A percentile compares a stretch with the other conserved stretches of the same genome.
These are phyloP conservation scores for Penicillium paradoxum DNA, from an alignment of 495 filamentous ascomycete genomes.

Conservation along the genomic window DNA sequence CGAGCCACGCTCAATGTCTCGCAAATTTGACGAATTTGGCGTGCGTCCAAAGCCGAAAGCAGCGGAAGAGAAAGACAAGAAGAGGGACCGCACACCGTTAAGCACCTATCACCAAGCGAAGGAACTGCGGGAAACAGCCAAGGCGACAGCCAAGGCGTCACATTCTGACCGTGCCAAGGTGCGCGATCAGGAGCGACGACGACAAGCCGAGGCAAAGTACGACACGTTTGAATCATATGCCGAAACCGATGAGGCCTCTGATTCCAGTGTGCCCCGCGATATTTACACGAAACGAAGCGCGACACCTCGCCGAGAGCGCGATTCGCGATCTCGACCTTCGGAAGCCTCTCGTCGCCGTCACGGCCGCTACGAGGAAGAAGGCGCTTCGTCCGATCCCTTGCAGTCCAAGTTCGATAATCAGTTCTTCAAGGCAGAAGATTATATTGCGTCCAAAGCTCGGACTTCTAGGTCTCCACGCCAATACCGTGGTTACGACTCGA, in stretches of 20 bases:
- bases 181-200: constrained; percentile 49
- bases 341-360: constrained; percentile 17
- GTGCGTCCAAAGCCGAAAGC: constrained; percentile 31
- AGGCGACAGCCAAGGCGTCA: constrained; percentile 26
- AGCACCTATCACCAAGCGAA: constrained; percentile 23
- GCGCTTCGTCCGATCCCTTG: constrained; percentile 24
- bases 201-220: constrained; percentile 44
- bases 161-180: constrained; percentile 38
- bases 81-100: constrained; percentile 29
- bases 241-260: constrained; percentile 32
- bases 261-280: constrained; percentile 16
- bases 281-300: background rate
- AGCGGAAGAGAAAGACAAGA: constrained; percentile 37
- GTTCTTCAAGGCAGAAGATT: constrained; percentile 25
- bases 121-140: constrained; percentile 31
- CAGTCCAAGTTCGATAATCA: constrained; percentile 28
- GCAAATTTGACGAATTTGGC: constrained; percentile 41
- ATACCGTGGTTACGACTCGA: constrained; percentile 29
- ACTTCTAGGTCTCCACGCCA: constrained; percentile 30
- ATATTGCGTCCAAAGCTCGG: constrained; percentile 39
- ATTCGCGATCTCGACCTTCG: constrained; percentile 17
- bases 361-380: constrained; percentile 22
- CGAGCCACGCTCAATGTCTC: constrained; percentile 33
- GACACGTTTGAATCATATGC: constrained; percentile 23
- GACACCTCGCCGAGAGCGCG: constrained; percentile 7